Percentiles rank a stretch among this genome's conserved stretches.
These are phyloP conservation scores for Globisporangium nagaii DNA, from an alignment of 352 stramenopile genomes.

Conservation along the genomic window DNA sequence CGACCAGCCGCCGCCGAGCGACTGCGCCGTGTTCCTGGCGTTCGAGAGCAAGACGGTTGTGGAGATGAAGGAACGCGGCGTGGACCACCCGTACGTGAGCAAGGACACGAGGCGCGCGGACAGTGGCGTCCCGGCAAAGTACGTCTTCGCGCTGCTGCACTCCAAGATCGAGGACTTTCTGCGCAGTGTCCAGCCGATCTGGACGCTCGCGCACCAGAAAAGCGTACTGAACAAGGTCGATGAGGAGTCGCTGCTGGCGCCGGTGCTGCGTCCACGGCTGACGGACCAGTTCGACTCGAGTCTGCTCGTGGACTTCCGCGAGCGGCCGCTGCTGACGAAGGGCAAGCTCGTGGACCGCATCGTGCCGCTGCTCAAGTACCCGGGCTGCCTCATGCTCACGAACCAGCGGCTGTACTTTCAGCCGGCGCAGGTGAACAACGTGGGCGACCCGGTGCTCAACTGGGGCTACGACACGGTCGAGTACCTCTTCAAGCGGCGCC, in stretches of 20 bases:
- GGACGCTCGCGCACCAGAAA: constrained; percentile 56
- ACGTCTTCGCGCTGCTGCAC: constrained; percentile 82
- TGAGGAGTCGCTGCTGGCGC: constrained; percentile 70
- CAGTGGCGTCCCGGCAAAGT: constrained; percentile 32
- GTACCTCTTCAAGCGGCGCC: constrained; percentile 81
- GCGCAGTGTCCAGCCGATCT: constrained; percentile 57
- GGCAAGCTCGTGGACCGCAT: constrained; percentile 86
- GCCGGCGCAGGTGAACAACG: constrained; percentile 89
- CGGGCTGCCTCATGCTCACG: constrained; percentile 88
- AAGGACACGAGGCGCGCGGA: constrained; percentile 33
- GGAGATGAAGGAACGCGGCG: constrained; percentile 85
- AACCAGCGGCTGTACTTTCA: constrained; percentile 87
- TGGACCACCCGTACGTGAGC: constrained; percentile 77
- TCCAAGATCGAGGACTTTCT: constrained; percentile 82
- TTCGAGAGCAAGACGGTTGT: constrained; percentile 52
- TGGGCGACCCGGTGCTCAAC: constrained; percentile 80
- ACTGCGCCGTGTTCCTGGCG: constrained; percentile 57
- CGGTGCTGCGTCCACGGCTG: constrained; percentile 63
- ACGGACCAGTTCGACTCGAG: constrained; percentile 86
- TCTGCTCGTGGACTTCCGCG: constrained; percentile 87
- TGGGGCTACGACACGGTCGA: constrained; percentile 77
- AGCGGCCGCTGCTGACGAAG: constrained; percentile 66
- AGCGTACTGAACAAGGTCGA: constrained; percentile 82
- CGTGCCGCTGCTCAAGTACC: constrained; percentile 88
- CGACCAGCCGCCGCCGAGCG: constrained; percentile 26